Conservation (phyloP, 1,284 basidiomycete genomes). For the Pisolithus thermaeus region DNA sequence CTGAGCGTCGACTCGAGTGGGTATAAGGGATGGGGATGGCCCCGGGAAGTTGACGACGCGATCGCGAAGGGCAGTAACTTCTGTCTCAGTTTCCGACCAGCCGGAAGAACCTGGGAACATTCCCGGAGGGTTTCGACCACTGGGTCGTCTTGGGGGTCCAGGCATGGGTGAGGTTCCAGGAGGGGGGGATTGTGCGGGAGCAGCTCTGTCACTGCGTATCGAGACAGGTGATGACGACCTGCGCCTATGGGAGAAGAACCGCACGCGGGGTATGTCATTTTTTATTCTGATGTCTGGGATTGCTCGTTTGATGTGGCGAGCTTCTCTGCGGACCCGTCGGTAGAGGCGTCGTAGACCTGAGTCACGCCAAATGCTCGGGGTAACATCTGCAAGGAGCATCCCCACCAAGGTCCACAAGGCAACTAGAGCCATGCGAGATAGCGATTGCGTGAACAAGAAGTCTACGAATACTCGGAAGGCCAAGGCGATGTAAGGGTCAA, state of each 20-base stretch:
- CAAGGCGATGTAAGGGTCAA: conserved; percentile 60
- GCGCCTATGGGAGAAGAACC: conserved; percentile 20
- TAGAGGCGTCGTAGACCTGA: conserved; percentile 50
- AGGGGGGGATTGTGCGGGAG: conserved; percentile 20
- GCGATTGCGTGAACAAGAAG: conserved; percentile 55
- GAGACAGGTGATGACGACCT: conserved; percentile 16
- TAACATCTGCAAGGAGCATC: conserved; percentile 61
- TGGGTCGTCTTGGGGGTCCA: conserved; percentile 14
- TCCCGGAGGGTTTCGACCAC: conserved; percentile 23
- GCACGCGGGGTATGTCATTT: conserved; percentile 25
- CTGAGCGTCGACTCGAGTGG: conserved; percentile 15
- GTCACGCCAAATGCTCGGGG: conserved; percentile 55
- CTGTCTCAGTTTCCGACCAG: conserved; percentile 25
- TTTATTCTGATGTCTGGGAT: conserved; percentile 27
- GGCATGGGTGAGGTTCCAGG: conserved; percentile 13
- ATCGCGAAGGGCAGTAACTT: conserved; percentile 18
- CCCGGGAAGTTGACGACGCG: conserved; percentile 11
- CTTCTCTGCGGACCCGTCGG: conserved; percentile 46
- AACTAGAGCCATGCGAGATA: conserved; percentile 51
- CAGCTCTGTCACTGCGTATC: conserved; percentile 27
- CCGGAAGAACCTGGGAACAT: conserved; percentile 24
- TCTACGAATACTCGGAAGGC: conserved; percentile 65
- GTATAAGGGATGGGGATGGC: conserved; percentile 26
- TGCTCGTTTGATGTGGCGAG: conserved; percentile 25
- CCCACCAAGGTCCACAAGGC: conserved; percentile 63